Conservation (phyloP, 768 basidiomycete genomes). For the Paxillus ammoniavirescens region DNA sequence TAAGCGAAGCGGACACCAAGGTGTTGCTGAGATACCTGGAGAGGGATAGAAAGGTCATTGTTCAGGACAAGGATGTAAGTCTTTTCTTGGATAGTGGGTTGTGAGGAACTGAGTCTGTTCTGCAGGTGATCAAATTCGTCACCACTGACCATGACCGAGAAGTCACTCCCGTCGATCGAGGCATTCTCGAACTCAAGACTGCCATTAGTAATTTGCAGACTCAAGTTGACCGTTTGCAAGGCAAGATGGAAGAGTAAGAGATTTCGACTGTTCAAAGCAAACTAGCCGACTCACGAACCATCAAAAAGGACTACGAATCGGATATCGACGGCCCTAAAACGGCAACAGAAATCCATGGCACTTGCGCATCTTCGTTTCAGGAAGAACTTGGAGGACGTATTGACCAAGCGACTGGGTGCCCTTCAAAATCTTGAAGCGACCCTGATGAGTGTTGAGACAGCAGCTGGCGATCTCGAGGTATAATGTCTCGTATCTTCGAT, state of each 20-base stretch:
- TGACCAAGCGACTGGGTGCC: slow-evolving; percentile 72
- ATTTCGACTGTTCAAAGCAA: neutral
- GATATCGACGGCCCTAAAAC: slow-evolving; percentile 61
- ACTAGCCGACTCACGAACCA: neutral
- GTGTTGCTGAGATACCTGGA: slow-evolving; percentile 77
- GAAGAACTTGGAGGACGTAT: slow-evolving; percentile 76
- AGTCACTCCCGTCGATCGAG: slow-evolving; percentile 78
- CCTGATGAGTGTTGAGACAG: slow-evolving; percentile 78
- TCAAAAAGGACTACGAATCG: slow-evolving; percentile 59
- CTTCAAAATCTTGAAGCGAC: slow-evolving; percentile 75
- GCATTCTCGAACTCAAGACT: slow-evolving; percentile 76
- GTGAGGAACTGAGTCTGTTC: neutral
- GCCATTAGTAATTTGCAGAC: slow-evolving; percentile 65
- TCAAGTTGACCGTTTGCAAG: slow-evolving; percentile 69
- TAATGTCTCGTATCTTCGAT: slow-evolving; percentile 14
- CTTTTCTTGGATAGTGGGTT: neutral
- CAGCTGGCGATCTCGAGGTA: slow-evolving; percentile 88
- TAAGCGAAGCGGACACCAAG: slow-evolving; percentile 64
- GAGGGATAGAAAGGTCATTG: slow-evolving; percentile 66
- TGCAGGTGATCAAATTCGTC: slow-evolving; percentile 81
- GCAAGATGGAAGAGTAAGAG: slow-evolving; percentile 69
- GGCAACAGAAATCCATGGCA: slow-evolving; percentile 72
- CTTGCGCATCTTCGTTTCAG: slow-evolving; percentile 75
- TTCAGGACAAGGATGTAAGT: slow-evolving; percentile 67
- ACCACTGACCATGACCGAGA: slow-evolving; percentile 33